A percentile compares a stretch with the other conserved stretches of the same genome.
Evolutionary conservation across 352 stramenopile species (phyloP).

Genomic region (Globisporangium viniferum): DNA sequence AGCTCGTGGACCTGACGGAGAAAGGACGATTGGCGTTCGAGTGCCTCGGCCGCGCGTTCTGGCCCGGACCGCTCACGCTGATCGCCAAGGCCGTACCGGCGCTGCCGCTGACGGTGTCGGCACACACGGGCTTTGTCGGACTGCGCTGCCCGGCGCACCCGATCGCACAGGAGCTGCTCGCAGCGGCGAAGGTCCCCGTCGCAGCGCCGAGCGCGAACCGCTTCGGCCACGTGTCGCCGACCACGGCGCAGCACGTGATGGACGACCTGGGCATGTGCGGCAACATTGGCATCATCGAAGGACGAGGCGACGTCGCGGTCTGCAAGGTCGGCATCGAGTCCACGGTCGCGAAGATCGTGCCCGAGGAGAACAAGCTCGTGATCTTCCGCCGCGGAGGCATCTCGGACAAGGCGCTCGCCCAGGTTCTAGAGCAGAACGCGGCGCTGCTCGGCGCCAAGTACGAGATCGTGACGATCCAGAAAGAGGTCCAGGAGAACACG

Average conservation of each 20-base stretch:
- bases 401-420: conserved; percentile 60
- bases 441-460: conserved; percentile 40
- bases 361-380: conserved; percentile 71
- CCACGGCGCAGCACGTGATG: conserved; percentile 94
- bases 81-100: conserved; percentile 89
- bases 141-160: conserved; percentile 94
- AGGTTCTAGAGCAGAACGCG: conserved; percentile 51
- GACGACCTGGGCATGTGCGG: conserved; percentile 92
- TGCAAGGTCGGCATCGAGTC: conserved; percentile 94
- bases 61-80: conserved; percentile 97
- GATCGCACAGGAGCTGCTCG: conserved; percentile 90
- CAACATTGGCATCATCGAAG: conserved; percentile 87
- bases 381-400: conserved; percentile 88
- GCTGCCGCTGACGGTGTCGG: conserved; percentile 85
- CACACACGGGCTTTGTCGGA: conserved; percentile 96
- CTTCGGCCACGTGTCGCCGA: conserved; percentile 98
- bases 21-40: conserved; percentile 71
- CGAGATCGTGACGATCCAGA: conserved; percentile 66
- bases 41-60: conserved; percentile 89
- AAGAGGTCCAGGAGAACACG: conserved; percentile 57
- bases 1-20: conserved; percentile 85
- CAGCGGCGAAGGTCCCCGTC: conserved; percentile 89
- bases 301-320: conserved; percentile 33
- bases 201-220: conserved; percentile 97
- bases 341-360: conserved; percentile 91